These are phyloP conservation scores for Peziza echinospora DNA, from an alignment of 495 filamentous ascomycete species.

Conservation along the genomic window DNA sequence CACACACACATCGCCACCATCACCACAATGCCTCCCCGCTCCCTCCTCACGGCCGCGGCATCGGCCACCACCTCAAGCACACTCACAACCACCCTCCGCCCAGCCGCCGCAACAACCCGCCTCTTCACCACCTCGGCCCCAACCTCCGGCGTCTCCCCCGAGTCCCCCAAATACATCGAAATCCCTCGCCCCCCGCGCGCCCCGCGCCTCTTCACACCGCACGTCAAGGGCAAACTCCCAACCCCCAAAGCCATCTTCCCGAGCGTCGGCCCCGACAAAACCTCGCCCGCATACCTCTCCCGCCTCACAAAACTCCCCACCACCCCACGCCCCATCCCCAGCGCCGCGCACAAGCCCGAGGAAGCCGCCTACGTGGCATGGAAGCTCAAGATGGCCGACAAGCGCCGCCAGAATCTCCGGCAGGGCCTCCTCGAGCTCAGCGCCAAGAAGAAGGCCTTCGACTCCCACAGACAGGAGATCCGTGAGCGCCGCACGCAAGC, in stretches of 20 bases:
- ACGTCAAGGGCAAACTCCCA: conserved; percentile 47
- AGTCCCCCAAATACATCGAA: conserved; percentile 54
- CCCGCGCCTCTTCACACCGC: conserved; percentile 16
- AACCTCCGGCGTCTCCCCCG: conserved; percentile 29
- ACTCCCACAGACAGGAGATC: conserved; percentile 2
- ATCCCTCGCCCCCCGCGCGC: conserved; percentile 31
- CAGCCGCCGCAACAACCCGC: background rate
- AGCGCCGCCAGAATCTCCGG: conserved; percentile 38
- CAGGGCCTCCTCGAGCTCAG: conserved; percentile 39
- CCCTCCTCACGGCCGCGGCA: too few species aligned
- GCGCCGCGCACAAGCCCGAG: conserved; percentile 10
- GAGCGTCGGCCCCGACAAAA: conserved; percentile 27
- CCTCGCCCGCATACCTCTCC: conserved; percentile 30
- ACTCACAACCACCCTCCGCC: background rate
- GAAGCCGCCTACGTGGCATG: conserved; percentile 34
- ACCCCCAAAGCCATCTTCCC: conserved; percentile 46
- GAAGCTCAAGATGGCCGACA: conserved; percentile 38
- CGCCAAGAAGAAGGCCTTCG: conserved; percentile 26
- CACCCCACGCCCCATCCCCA: background rate
- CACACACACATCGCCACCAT: too few species aligned
- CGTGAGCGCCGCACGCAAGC: conserved; percentile 14
- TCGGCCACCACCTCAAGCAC: too few species aligned
- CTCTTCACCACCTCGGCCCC: conserved; percentile 24
- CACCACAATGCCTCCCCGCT: too few species aligned
- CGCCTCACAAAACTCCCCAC: conserved; percentile 22